Base-by-base conservation (phyloP, 1,139 yeast species). In the Sugiyamaella japonica region DNA sequence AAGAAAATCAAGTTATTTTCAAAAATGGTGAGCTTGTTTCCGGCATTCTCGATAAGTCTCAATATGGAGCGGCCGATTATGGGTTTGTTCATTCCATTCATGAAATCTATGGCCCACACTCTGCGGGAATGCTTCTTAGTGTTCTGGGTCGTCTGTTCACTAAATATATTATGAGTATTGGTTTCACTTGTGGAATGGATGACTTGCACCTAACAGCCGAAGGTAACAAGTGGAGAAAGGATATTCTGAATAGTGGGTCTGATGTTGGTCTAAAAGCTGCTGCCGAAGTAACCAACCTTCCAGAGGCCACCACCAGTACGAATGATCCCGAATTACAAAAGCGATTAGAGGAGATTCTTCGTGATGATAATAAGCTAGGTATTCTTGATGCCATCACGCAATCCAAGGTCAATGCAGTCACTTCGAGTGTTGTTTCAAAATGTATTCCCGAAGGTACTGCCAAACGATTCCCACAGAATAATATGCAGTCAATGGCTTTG, bases 121-220 rank as follows among this genome's bases (percentile, higher is more conserved):
- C 86, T 66, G 97, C 99, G 28, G 97, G 98, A 57, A 85, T 88
- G 68, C 81, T 95, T 8, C 77, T 95, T 54, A 86, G 96, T 56
- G 95, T 93, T 32, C 78, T 95, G 59, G 99, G 99, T 61, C 82
- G 99, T 68, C 77, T 95, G 56, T 93, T 95, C 75, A 95, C 99
- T 43, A 89, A 89, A 70, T 95, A 90, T 71, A 90, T 86, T 66
- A 93, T 87, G 82, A 81, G 84, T 76, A 86, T 89, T 55, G 99
- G 97, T 1, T 88, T 95, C 69, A 93, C 99, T 8, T 95, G 99
- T 84, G 99, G 99, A 80, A 95, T 95, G 99, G 99, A 95, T 70
- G 99, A 95, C 74, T 80, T 95, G 71, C 84, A 97, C 70, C 80
- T 95, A 64, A 93, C 98, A 23, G 82, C 74, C 6, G 96, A 89